A percentile compares a stretch with the other conserved stretches of the same genome.
phyloP scores from a whole-genome alignment of 2,329 filamentous ascomycete species.

The Corynespora cassiicola region DNA sequence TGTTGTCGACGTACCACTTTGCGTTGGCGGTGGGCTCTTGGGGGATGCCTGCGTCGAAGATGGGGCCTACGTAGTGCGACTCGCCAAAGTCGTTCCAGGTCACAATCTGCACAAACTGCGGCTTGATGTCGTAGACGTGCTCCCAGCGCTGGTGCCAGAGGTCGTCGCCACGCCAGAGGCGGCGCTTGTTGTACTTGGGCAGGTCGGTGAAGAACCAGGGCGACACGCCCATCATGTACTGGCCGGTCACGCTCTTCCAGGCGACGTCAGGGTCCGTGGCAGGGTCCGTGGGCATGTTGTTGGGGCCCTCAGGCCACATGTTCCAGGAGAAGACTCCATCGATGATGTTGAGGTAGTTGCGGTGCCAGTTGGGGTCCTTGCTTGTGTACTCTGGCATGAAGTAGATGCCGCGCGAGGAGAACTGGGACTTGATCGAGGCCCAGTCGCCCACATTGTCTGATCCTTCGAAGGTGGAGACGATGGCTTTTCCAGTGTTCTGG shows the following conservation, averaged over 20 bases:
- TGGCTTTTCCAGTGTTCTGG: no score
- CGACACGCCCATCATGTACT: slow-evolving; percentile 58
- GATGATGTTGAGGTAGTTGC: slow-evolving; percentile 50
- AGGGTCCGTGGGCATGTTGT: slow-evolving; percentile 56
- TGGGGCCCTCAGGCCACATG: slow-evolving; percentile 57
- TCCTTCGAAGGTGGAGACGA: slow-evolving; percentile 63
- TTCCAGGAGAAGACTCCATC: slow-evolving; percentile 59
- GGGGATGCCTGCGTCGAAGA: slow-evolving; percentile 56
- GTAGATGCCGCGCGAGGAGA: slow-evolving; percentile 13
- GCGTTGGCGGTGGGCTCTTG: slow-evolving; percentile 55
- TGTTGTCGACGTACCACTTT: slow-evolving; percentile 58
- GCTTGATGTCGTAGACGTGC: slow-evolving; percentile 36
- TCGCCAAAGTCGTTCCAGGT: slow-evolving; percentile 69
- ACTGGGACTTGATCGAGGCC: slow-evolving; percentile 46
- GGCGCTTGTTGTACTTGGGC: slow-evolving; percentile 64
- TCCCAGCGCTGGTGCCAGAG: slow-evolving; percentile 63
- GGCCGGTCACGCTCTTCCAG: no score
- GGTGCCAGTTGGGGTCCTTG: slow-evolving; percentile 37
- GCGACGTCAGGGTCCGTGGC: slow-evolving; percentile 50
- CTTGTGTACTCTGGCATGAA: slow-evolving; percentile 56
- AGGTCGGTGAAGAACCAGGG: slow-evolving; percentile 65
- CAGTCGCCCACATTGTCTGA: slow-evolving; percentile 51
- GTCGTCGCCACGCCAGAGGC: slow-evolving; percentile 67
- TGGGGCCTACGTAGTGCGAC: slow-evolving; percentile 60
- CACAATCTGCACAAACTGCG: slow-evolving; percentile 62